Evolutionary conservation across 805 yeast species (phyloP).

Genomic region (Candida sphagnicola): DNA sequence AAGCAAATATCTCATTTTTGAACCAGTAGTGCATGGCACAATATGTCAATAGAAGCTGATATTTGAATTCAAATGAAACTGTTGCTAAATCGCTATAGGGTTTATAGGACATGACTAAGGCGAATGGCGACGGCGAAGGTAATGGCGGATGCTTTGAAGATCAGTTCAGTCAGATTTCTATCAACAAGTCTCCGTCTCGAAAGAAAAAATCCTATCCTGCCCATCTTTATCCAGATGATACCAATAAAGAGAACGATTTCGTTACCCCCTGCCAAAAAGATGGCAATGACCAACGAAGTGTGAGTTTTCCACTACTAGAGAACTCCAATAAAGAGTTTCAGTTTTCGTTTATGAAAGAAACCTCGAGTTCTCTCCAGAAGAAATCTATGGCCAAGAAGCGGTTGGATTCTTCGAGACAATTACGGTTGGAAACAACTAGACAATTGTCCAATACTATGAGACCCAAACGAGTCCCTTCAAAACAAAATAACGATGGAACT

Average conservation of each 20-base stretch:
- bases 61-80: not conserved
- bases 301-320: constrained; percentile 18
- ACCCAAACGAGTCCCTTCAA: not conserved
- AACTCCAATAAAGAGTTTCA: constrained; percentile 14
- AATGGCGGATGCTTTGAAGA: constrained; percentile 17
- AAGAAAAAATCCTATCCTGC: constrained; percentile 19
- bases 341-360: constrained; percentile 39
- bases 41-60: not conserved
- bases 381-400: constrained; percentile 9
- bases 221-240: constrained; percentile 13
- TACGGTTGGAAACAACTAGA: not conserved
- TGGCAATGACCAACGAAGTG: constrained; percentile 9
- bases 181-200: constrained; percentile 20
- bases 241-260: constrained; percentile 2
- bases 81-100: too few relatives aligned
- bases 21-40: not conserved
- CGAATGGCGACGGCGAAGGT: not conserved
- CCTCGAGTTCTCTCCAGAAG: constrained; percentile 34
- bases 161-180: constrained; percentile 27
- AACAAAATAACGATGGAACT: not conserved
- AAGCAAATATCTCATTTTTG: too few relatives aligned
- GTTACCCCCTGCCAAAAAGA: not conserved
- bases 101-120: not conserved
- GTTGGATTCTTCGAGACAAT: not conserved
- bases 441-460: constrained; percentile 2